Base-by-base conservation (phyloP, 139 green algal species). In the Micromonas commoda region DNA sequence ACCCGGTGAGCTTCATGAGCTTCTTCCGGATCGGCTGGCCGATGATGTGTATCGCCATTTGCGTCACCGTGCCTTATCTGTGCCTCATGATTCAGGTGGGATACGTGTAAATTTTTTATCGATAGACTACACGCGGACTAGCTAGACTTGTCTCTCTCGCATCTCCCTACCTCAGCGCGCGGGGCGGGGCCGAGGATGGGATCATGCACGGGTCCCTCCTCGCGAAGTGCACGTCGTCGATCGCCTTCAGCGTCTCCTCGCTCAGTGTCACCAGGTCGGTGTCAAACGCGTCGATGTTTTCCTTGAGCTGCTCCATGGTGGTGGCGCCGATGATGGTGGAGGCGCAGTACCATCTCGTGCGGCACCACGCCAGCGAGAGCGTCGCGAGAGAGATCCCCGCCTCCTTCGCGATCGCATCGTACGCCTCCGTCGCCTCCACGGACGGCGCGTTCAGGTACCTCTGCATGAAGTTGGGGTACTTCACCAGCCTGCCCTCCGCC, bases 251-350 rank as follows among this genome's bases (percentile, higher is more conserved):
- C 6, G 60, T 53, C 37, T 77, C 66, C 52, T 76, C 29, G 69
- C 19, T 33, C 0, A 77, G 35, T 20, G 45, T 38, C 1, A 68
- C 33, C 45, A 23, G 9, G 19, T 4, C 26, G 28, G 21, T 29
- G 13, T 65, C 54, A 37, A 82, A 82, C 5, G 81, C 76, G 54
- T 82, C 73, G 28, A 86, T 79, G 79, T 85, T 84, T 79, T 96
- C 90, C 81, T 92, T 90, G 16, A 97, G 84, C 77, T 97, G 91
- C 28, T 89, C 77, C 88, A 96, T 83, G 33, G 66, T 91, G 51
- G 93, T 98, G 28, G 93, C 72, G 23, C 93, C 93, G 77, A 97
- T 93, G 86, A 97, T 97, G 66, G 87, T 95, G 79, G 72, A 87
- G n/a, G 82, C 64, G 3, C 90, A 82, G 77, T 74, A 93, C 84